phyloP scores from a whole-genome alignment of 139 green algal genomes.

The Asterochloris sp. region DNA sequence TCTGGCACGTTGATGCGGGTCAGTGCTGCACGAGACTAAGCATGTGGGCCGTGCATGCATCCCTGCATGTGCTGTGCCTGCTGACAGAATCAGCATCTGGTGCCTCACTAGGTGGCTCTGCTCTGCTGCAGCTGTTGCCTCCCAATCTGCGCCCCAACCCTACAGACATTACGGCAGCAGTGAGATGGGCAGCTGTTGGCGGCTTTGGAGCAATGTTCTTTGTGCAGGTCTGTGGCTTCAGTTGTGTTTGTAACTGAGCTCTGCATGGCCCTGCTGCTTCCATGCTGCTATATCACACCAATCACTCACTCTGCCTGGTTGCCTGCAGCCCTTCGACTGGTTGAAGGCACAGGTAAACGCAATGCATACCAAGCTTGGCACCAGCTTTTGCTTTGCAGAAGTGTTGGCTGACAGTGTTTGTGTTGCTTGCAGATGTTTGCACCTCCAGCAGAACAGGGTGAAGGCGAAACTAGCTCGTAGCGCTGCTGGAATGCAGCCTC shows the following conservation, averaged over 20 bases:
- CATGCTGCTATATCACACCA: not conserved
- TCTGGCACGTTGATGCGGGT: too few species aligned
- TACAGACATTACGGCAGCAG: conserved; percentile 4
- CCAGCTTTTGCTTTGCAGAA: too few species aligned
- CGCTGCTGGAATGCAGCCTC: not conserved
- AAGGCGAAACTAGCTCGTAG: conserved; percentile 4
- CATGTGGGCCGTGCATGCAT: too few species aligned
- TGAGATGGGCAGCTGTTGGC: conserved; percentile 16
- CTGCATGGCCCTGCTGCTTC: not conserved
- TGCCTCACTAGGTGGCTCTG: too few species aligned
- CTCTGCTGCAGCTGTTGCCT: not conserved
- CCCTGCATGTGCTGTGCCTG: too few species aligned
- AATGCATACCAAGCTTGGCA: too few species aligned
- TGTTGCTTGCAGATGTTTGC: not conserved
- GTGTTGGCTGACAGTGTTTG: too few species aligned
- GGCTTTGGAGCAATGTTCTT: conserved; percentile 14
- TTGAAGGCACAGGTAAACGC: conserved; percentile 6
- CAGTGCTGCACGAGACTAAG: too few species aligned
- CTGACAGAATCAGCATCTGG: too few species aligned
- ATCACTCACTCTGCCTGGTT: not conserved
- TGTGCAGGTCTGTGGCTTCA: conserved; percentile 26
- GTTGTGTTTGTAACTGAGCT: not conserved
- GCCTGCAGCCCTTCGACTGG: conserved; percentile 17
- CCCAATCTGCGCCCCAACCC: not conserved
- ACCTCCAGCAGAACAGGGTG: not conserved